Percentiles rank a stretch among this genome's conserved stretches.
Evolutionary conservation across 805 yeast genomes (phyloP).

Genomic region (Candida maris): DNA sequence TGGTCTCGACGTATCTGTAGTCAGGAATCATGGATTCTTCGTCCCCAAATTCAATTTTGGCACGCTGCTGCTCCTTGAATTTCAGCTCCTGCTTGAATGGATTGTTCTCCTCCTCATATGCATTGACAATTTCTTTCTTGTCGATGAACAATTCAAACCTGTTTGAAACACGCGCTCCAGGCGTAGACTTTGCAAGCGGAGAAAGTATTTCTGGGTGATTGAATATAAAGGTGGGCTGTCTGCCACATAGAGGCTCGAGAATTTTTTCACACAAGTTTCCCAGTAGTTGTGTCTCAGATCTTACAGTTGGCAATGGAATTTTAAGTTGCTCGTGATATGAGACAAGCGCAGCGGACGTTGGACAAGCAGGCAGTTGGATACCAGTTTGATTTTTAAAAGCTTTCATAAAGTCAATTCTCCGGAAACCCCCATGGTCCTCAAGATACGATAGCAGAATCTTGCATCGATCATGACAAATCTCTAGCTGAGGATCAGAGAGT

Average conservation of each 20-base stretch:
- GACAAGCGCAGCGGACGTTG: conserved; percentile 39
- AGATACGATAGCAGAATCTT: conserved; percentile 12
- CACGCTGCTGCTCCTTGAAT: conserved; percentile 54
- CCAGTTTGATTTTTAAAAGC: conserved; percentile 58
- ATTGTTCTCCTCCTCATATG: conserved; percentile 94
- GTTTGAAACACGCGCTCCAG: conserved; percentile 45
- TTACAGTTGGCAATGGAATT: conserved; percentile 32
- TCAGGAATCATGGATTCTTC: conserved; percentile 70
- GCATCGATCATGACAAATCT: conserved; percentile 24
- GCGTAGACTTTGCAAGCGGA: conserved; percentile 77
- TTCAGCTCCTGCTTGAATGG: conserved; percentile 69
- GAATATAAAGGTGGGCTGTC: conserved; percentile 65
- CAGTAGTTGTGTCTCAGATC: conserved; percentile 56
- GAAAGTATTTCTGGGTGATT: conserved; percentile 85
- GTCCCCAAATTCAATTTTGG: conserved; percentile 49
- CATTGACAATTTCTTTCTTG: conserved; percentile 82
- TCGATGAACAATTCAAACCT: conserved; percentile 82
- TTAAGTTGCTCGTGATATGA: conserved; percentile 38
- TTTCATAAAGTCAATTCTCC: conserved; percentile 60
- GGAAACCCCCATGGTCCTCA: conserved; percentile 29
- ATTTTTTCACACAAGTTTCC: conserved; percentile 59
- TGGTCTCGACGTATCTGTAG: conserved; percentile 59
- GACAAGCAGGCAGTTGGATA: conserved; percentile 39
- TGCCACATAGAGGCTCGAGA: conserved; percentile 60
- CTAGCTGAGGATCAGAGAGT: conserved; percentile 14